Evolutionary conservation across 164 flowering plant genomes (phyloP).

Genomic region (Umbellularia californica): DNA sequence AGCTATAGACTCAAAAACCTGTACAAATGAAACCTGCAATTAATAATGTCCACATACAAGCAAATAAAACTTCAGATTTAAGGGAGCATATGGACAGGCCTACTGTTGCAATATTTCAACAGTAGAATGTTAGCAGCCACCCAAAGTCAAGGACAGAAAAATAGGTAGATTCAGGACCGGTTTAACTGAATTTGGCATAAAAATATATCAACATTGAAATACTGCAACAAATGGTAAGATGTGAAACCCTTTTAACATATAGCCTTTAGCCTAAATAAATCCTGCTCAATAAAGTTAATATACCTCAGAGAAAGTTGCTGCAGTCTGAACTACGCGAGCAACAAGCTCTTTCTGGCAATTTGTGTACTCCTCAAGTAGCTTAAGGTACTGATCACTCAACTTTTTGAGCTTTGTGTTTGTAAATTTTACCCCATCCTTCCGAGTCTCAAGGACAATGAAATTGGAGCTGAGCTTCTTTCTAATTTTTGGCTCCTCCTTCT

Average conservation of each 20-base stretch:
- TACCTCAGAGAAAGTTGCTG: slow-evolving; percentile 89
- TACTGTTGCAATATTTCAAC: too few relatives aligned
- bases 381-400: slow-evolving; percentile 80
- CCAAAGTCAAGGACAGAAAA: too few relatives aligned
- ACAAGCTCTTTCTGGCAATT: slow-evolving; percentile 84
- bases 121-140: too few relatives aligned
- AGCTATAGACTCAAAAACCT: slow-evolving; percentile 83
- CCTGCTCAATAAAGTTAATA: slow-evolving; percentile 2
- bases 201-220: background rate
- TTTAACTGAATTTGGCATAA: background rate
- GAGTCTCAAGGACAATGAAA: slow-evolving; percentile 86
- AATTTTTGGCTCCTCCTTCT: slow-evolving; percentile 95
- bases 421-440: slow-evolving; percentile 96
- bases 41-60: slow-evolving; percentile 4
- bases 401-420: slow-evolving; percentile 89
- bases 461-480: slow-evolving; percentile 77
- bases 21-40: slow-evolving; percentile 24
- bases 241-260: background rate
- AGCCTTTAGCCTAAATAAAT: background rate
- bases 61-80: background rate
- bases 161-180: too few relatives aligned
- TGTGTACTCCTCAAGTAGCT: slow-evolving; percentile 75
- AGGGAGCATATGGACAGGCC: too few relatives aligned
- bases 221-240: background rate
- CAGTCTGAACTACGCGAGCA: slow-evolving; percentile 69